phyloP scores from a whole-genome alignment of 768 basidiomycete genomes.

The Rhizopogon vulgaris region DNA sequence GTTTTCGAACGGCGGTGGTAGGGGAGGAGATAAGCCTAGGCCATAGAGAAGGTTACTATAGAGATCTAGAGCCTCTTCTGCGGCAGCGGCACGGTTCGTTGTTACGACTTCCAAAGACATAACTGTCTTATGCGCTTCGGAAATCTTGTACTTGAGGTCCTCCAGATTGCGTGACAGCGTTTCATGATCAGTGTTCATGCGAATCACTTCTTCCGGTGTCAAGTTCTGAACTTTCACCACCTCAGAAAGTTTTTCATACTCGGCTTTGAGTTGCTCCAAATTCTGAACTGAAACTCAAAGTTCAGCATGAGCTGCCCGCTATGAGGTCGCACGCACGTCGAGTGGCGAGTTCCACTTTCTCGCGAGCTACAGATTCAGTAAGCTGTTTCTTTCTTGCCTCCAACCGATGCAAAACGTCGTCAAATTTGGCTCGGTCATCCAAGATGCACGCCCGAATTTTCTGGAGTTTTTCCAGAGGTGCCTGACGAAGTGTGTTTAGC shows the following conservation, averaged over 20 bases:
- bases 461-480: constrained; percentile 58
- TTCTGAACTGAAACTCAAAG: constrained; percentile 40
- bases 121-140: constrained; percentile 64
- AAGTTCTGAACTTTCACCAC: constrained; percentile 86
- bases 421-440: constrained; percentile 74
- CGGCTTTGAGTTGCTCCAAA: constrained; percentile 56
- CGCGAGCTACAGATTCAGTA: constrained; percentile 57
- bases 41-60: constrained; percentile 73
- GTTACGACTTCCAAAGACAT: constrained; percentile 82
- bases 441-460: constrained; percentile 58
- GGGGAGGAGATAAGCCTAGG: constrained; percentile 72
- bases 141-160: constrained; percentile 69
- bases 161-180: constrained; percentile 65
- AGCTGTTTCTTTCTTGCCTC: constrained; percentile 65
- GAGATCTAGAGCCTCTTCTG: constrained; percentile 76
- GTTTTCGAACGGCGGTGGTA: constrained; percentile 63
- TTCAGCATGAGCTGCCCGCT: background rate
- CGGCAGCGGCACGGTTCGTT: constrained; percentile 68
- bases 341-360: constrained; percentile 56
- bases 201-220: constrained; percentile 82
- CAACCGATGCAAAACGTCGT: constrained; percentile 65
- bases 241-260: constrained; percentile 55
- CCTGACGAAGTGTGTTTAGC: constrained; percentile 27
- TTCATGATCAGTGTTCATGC: constrained; percentile 89
- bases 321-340: constrained; percentile 35